Base-by-base conservation (phyloP, 441 rosid species). In the Populus hybrid region DNA sequence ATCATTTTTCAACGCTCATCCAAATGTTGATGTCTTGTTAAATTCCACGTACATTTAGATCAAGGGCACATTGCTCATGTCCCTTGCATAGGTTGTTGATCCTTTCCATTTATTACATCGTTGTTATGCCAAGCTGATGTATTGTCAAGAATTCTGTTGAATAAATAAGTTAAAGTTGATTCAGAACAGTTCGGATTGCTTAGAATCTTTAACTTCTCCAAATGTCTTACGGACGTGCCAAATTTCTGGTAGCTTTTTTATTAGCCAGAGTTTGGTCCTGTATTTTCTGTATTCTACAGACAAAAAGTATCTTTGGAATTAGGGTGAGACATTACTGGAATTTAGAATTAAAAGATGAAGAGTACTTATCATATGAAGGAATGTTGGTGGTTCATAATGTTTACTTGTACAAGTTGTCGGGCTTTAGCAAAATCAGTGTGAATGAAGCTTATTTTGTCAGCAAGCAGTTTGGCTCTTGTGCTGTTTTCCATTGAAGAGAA, bases 31-130 rank as follows among this genome's bases (percentile, higher is more conserved):
- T 28, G 77, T 74, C 23, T 72, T 80, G 75, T 78, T 75, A 68
- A 67, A 63, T 77, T 81, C 64, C 64, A 40, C 64, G 36, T 63
- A 2, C 16, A 42, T 78, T 74, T 68, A 75, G 74, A 74, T 77
- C 53, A 72, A 64, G 78, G 69, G 87, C 85, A 69, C 84, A 82
- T 77, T 63, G 63, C 78, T 79, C 76, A 64, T 85, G 81, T 85
- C 81, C 82, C 78, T 79, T 18, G 21, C 63, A 71, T 78, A 83
- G 77, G 71, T 65, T 76, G 82, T 76, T 72, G 71, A 40, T 77
- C 81, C 24, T 66, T 67, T 23, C 68, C 12, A 36, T 31, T 56
- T 74, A 10, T 16, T 56, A 23, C 64, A 67, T 59, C 69, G 71
- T 69, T 72, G 20, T 74, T 80, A 24, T 77, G 77, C 87, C 79